phyloP scores from a whole-genome alignment of 805 yeast genomes.

The Yamadazyma nakazawae region DNA sequence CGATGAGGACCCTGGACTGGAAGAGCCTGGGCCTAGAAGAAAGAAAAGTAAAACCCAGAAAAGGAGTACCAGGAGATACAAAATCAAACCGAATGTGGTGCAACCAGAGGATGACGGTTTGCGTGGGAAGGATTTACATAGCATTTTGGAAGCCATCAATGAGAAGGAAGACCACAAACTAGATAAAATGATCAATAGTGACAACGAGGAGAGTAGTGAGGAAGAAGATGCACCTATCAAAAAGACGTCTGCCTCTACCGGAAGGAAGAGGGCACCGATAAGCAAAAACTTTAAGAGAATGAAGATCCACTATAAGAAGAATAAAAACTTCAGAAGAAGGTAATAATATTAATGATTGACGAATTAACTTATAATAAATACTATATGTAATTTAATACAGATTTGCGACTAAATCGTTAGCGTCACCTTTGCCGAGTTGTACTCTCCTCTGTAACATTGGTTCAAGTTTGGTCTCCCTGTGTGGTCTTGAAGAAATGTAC shows the following conservation, averaged over 20 bases:
- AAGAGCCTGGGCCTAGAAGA: constrained; percentile 3
- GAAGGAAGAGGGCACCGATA: constrained; percentile 27
- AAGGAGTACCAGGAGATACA: constrained; percentile 50
- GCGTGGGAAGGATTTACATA: constrained; percentile 40
- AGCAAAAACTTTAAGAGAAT: constrained; percentile 52
- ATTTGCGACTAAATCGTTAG: constrained; percentile 22
- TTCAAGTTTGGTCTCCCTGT: neutral
- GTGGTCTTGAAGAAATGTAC: constrained; percentile 23
- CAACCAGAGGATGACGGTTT: constrained; percentile 25
- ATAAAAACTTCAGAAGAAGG: constrained; percentile 22
- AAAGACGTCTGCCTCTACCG: constrained; percentile 3
- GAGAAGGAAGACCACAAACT: constrained; percentile 22
- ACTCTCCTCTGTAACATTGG: constrained; percentile 20
- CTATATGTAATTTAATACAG: constrained; percentile 8
- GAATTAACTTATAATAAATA: neutral
- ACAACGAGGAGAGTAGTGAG: constrained; percentile 7
- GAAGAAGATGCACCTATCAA: constrained; percentile 12
- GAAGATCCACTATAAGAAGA: constrained; percentile 44
- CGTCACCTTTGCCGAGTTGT: constrained; percentile 21
- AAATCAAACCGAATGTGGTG: constrained; percentile 39
- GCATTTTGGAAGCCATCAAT: constrained; percentile 34
- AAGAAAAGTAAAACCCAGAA: constrained; percentile 46
- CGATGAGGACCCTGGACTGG: constrained; percentile 6
- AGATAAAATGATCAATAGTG: constrained; percentile 20
- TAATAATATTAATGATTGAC: constrained; percentile 13